Percentiles rank a stretch among this genome's conserved stretches.
Conservation (phyloP, 176 grass and related monocot species). For the Neostapfia colusana region DNA sequence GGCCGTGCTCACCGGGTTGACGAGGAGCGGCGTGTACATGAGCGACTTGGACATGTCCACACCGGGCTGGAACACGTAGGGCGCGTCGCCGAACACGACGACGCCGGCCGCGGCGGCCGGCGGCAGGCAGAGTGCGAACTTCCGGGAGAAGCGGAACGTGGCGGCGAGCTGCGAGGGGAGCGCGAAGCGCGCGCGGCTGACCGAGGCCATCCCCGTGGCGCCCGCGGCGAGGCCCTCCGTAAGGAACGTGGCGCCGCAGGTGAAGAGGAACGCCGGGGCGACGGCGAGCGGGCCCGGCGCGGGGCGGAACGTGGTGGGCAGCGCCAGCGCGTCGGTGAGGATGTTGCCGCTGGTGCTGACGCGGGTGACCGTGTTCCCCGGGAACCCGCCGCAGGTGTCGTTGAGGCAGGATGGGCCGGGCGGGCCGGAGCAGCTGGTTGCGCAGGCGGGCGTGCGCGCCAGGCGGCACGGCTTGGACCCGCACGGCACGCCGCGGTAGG, state of each 20-base stretch:
- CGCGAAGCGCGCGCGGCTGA: constrained; percentile 57
- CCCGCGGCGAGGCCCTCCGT: constrained; percentile 49
- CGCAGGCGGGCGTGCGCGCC: constrained; percentile 37
- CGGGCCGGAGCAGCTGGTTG: constrained; percentile 26
- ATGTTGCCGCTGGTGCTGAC: constrained; percentile 48
- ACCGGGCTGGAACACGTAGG: constrained; percentile 56
- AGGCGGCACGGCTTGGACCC: constrained; percentile 47
- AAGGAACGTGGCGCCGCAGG: constrained; percentile 52
- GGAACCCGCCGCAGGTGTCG: constrained; percentile 57
- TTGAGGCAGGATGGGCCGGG: constrained; percentile 54
- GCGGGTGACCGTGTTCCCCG: constrained; percentile 51
- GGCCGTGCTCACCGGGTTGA: constrained; percentile 79
- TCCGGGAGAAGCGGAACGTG: constrained; percentile 56
- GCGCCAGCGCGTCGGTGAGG: constrained; percentile 50
- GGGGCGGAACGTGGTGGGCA: constrained; percentile 55
- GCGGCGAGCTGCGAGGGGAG: constrained; percentile 60
- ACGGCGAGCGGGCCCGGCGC: constrained; percentile 40
- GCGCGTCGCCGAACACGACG: constrained; percentile 60
- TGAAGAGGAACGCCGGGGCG: constrained; percentile 53
- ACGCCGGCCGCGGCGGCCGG: constrained; percentile 3
- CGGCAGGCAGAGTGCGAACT: constrained; percentile 68
- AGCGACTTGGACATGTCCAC: constrained; percentile 49
- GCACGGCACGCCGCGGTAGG: constrained; percentile 56
- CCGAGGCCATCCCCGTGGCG: constrained; percentile 45
- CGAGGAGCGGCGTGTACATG: constrained; percentile 61